These are phyloP conservation scores for Gentiana straminea DNA, from an alignment of 257 asterid species.

Conservation along the genomic window DNA sequence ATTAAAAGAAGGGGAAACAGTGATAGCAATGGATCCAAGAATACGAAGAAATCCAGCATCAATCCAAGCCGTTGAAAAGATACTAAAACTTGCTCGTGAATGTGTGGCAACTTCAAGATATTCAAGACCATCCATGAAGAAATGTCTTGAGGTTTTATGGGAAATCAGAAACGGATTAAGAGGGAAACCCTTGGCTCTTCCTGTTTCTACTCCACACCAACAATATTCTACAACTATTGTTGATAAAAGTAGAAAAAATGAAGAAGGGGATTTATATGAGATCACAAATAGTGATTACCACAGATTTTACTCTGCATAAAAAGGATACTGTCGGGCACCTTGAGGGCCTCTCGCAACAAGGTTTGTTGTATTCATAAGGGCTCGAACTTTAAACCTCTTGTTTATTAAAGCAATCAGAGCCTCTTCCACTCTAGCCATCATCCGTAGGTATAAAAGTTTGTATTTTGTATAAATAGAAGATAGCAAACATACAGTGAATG, in stretches of 20 bases:
- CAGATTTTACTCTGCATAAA: conserved; percentile 32
- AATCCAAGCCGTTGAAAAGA: conserved; percentile 33
- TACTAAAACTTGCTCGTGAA: conserved; percentile 46
- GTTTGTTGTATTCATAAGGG: too few species aligned
- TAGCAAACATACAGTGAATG: too few species aligned
- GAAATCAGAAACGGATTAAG: conserved; percentile 35
- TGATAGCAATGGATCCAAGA: conserved; percentile 57
- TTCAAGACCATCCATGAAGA: conserved; percentile 57
- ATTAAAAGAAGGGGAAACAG: conserved; percentile 34
- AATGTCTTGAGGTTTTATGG: conserved; percentile 59
- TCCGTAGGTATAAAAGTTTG: too few species aligned
- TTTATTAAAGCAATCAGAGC: too few species aligned
- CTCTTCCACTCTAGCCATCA: too few species aligned
- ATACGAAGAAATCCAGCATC: conserved; percentile 35
- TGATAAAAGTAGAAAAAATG: conserved; percentile 11
- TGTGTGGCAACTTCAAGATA: conserved; percentile 53
- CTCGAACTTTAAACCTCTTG: too few species aligned
- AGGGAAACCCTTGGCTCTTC: conserved; percentile 11
- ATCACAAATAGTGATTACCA: conserved; percentile 17
- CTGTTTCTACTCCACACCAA: conserved; percentile 19
- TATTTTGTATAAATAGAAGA: too few species aligned
- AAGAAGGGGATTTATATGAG: conserved; percentile 17
- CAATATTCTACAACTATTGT: conserved; percentile 14
- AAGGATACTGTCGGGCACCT: too few species aligned
- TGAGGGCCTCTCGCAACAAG: too few species aligned